Conservation (phyloP, 192 early-diverging fungal genomes). For the Linnemannia elongata region DNA sequence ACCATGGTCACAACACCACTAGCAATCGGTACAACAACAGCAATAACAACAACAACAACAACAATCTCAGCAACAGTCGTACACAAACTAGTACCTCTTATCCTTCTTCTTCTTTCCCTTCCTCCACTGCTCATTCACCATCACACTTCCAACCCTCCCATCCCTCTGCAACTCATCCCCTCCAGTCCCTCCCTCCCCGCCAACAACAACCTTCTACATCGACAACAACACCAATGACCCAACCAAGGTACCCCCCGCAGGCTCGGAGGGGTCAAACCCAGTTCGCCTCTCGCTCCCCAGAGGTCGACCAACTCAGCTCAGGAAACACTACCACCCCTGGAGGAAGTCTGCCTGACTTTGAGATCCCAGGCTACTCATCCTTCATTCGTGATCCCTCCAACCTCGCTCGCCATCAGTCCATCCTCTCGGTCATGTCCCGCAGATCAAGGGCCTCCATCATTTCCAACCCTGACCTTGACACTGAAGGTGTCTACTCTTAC, state of each 20-base stretch:
- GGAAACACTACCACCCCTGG: not conserved
- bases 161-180: slow-evolving; percentile 8
- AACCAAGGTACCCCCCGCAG: slow-evolving; percentile 5
- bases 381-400: slow-evolving; percentile 40
- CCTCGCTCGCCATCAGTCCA: slow-evolving; percentile 37
- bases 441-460: slow-evolving; percentile 43
- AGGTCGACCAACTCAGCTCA: not conserved
- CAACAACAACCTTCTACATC: slow-evolving; percentile 17
- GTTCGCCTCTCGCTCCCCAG: not conserved
- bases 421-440: slow-evolving; percentile 40
- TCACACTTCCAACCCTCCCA: not conserved
- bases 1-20: not conserved
- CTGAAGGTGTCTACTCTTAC: slow-evolving; percentile 43
- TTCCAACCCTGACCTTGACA: slow-evolving; percentile 46
- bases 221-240: slow-evolving; percentile 1
- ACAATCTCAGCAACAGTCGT: not conserved
- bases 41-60: not conserved
- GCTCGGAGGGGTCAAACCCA: slow-evolving; percentile 11
- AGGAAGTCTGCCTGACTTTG: slow-evolving; percentile 16
- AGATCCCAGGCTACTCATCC: slow-evolving; percentile 41
- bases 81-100: not conserved
- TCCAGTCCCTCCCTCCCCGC: slow-evolving; percentile 40
- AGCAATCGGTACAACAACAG: not conserved
- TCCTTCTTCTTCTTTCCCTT: not conserved
- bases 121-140: not conserved